Evolutionary conservation across 768 basidiomycete genomes (phyloP).

Genomic region (Royoungia palumana): DNA sequence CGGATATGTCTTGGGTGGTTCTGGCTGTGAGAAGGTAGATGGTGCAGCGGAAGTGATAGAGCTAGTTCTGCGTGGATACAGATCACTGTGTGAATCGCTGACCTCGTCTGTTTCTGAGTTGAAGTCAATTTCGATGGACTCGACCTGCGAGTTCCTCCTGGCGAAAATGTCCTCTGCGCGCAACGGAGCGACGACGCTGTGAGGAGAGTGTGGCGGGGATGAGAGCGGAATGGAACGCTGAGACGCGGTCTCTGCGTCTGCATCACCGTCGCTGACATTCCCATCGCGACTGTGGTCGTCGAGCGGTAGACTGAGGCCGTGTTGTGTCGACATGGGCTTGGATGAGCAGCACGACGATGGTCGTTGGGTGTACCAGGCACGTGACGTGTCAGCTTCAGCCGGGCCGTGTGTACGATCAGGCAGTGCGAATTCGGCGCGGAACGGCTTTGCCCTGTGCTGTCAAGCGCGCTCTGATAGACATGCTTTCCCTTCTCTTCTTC

Average conservation of each 20-base stretch:
- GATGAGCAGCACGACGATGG: not conserved
- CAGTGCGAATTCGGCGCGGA: too few species aligned
- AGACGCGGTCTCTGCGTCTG: constrained; percentile 74
- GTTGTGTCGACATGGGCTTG: constrained; percentile 10
- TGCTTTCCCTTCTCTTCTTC: constrained; percentile 12
- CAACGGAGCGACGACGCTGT: constrained; percentile 26
- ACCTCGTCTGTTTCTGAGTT: constrained; percentile 52
- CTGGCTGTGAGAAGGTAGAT: constrained; percentile 36
- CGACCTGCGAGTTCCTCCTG: constrained; percentile 43
- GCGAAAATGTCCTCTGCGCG: constrained; percentile 29
- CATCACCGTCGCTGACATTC: constrained; percentile 53
- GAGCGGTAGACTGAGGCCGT: constrained; percentile 2
- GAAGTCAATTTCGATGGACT: constrained; percentile 52
- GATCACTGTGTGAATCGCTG: constrained; percentile 44
- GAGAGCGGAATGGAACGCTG: constrained; percentile 75
- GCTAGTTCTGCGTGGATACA: constrained; percentile 37
- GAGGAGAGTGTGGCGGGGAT: constrained; percentile 56
- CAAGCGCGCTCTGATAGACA: constrained; percentile 1
- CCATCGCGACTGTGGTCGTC: constrained; percentile 15
- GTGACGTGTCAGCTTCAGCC: too few species aligned
- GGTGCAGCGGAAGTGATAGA: constrained; percentile 52
- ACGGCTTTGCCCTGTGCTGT: too few species aligned
- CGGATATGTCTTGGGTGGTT: constrained; percentile 35
- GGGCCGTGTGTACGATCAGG: too few species aligned
- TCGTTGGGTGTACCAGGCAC: not conserved